A percentile compares a stretch with the other conserved stretches of the same genome.
phyloP scores from a whole-genome alignment of 352 stramenopile species.

The Peronosclerospora sorghi region DNA sequence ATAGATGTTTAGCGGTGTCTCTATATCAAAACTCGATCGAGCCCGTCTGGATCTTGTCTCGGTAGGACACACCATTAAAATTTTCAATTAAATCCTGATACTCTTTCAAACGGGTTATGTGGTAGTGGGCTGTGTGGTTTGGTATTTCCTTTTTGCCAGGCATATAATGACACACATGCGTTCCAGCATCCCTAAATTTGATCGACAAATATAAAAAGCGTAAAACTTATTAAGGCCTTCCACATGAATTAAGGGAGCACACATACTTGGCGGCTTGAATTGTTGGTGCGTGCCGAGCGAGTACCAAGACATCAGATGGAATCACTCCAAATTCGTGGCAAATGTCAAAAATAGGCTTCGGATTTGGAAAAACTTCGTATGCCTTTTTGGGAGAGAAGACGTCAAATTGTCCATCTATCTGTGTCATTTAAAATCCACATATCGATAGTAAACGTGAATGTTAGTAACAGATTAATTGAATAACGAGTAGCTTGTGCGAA shows the following conservation, averaged over 20 bases:
- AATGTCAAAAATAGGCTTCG: constrained; percentile 32
- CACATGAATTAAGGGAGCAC: not conserved
- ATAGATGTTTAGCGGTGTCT: too few species aligned
- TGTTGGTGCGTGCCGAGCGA: too few species aligned
- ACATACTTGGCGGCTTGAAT: constrained; percentile 52
- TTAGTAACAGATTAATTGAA: constrained; percentile 1
- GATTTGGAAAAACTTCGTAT: constrained; percentile 34
- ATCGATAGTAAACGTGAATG: too few species aligned
- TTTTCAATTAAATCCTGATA: constrained; percentile 65
- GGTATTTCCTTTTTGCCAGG: constrained; percentile 47
- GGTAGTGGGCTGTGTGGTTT: constrained; percentile 69
- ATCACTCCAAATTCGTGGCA: constrained; percentile 43
- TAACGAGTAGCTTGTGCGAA: not conserved
- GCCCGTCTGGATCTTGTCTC: too few species aligned
- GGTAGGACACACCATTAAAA: constrained; percentile 66
- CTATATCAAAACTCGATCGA: too few species aligned
- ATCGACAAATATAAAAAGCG: constrained; percentile 8
- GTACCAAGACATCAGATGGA: constrained; percentile 41
- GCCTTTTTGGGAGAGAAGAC: constrained; percentile 36
- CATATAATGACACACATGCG: too few species aligned
- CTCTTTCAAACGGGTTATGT: constrained; percentile 41
- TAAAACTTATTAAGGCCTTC: not conserved
- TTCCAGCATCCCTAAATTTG: constrained; percentile 52
- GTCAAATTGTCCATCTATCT: constrained; percentile 65
- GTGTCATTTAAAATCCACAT: constrained; percentile 6